Evolutionary conservation across 176 grass and related monocot genomes (phyloP).

Genomic region (Poa annua): DNA sequence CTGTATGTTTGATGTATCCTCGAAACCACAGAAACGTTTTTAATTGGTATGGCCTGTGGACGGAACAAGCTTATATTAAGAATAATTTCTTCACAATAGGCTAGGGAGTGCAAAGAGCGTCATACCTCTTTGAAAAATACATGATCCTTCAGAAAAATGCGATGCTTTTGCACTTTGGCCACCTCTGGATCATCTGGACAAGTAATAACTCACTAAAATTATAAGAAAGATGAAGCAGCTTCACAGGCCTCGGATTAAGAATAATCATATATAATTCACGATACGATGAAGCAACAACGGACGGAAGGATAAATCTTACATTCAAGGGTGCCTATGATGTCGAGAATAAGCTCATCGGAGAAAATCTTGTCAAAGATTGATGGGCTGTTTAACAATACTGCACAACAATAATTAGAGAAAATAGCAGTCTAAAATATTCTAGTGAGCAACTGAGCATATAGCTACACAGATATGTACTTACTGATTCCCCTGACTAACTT

Average conservation of each 20-base stretch:
- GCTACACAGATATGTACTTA: constrained; percentile 60
- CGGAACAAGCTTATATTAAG: constrained; percentile 42
- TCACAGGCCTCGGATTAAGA: constrained; percentile 25
- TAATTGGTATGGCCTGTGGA: constrained; percentile 84
- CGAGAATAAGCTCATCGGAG: constrained; percentile 89
- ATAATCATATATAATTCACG: constrained; percentile 39
- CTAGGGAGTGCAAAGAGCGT: constrained; percentile 40
- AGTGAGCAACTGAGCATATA: constrained; percentile 30
- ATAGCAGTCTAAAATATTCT: constrained; percentile 29
- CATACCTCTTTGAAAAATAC: constrained; percentile 97
- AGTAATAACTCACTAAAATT: constrained; percentile 34
- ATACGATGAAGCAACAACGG: constrained; percentile 25
- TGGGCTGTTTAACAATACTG: constrained; percentile 89
- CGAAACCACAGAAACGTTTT: constrained; percentile 82
- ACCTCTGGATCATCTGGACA: constrained; percentile 93
- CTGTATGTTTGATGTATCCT: constrained; percentile 98
- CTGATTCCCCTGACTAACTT: constrained; percentile 96
- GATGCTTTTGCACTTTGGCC: constrained; percentile 77
- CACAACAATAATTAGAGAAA: constrained; percentile 56
- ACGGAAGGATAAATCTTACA: constrained; percentile 65
- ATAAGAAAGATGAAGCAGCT: constrained; percentile 15
- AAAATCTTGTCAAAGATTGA: constrained; percentile 93
- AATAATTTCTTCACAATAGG: constrained; percentile 18
- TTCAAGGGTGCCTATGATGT: constrained; percentile 96
- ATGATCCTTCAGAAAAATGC: constrained; percentile 93